Evolutionary conservation across 2,329 filamentous ascomycete species (phyloP), one percentile per base, ranked within the genome.

Genomic region (Ophiocordyceps australis): DNA sequence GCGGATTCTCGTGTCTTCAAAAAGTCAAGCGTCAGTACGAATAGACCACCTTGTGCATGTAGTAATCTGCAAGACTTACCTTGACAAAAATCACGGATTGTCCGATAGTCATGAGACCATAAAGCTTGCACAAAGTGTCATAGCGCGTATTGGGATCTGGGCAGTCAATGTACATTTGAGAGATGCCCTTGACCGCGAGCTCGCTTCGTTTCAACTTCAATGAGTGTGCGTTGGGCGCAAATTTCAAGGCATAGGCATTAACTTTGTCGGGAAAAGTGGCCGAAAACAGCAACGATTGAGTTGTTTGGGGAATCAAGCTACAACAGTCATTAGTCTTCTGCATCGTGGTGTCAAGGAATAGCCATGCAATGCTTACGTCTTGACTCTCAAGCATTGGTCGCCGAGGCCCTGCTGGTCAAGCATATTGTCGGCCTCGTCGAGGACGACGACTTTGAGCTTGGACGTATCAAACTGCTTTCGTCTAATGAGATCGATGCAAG

Each of bases 341-440:
- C 8, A 8, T 14, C 12, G 9, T 24, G 5, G 9, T 3, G 23
- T 15, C 10, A 4, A 11, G 5, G 18, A 14, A 14, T 9, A 5
- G 15, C 11, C 12, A 23, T 10, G n/a, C n/a, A 8, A 3, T 12
- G 27, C 42, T 34, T 54, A 89, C 81, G 54, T 53, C 59, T 91
- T 93, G 39, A 94, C 81, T 37, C 85, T 74, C 39, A 83, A 68
- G 51, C 86, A 95, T 54, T 98, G 89, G 31, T 95, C 89, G 27
- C 89, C 89, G 28, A 98, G 62, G 26, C 89, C 86, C 53, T 93
- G 82, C 52, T 86, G 77, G 45, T 95, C 89, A 32, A 98, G 59
- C 89, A 98, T 98, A 56, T 94, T 95, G 56, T 98, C 89, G 30
- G 89, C 89, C 57, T 98, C 89, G 43, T 98, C 89, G 27, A 98